A percentile compares a stretch with the other conserved stretches of the same genome.
These are phyloP conservation scores for Myrmaecium sp. DNA, from an alignment of 2,329 filamentous ascomycete species.

Conservation along the genomic window DNA sequence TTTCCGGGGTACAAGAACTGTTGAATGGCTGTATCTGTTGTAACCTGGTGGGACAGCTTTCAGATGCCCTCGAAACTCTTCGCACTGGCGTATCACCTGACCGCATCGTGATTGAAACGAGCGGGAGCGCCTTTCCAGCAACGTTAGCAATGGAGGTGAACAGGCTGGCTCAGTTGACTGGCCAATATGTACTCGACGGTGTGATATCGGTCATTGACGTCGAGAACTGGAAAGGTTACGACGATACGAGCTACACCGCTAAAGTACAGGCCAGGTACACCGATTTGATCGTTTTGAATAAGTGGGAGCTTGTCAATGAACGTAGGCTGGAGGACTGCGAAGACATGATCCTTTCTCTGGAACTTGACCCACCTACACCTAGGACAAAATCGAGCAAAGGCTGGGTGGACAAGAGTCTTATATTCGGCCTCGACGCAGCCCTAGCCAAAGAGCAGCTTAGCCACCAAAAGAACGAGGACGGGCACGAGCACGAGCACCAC, in stretches of 20 bases:
- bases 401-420: constrained; percentile 56
- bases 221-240: constrained; percentile 88
- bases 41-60: constrained; percentile 86
- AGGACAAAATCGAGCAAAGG: constrained; percentile 77
- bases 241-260: constrained; percentile 79
- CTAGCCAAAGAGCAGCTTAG: constrained; percentile 38
- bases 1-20: constrained; percentile 80
- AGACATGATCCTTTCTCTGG: constrained; percentile 64
- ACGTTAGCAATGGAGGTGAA: constrained; percentile 87
- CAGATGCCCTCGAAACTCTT: constrained; percentile 62
- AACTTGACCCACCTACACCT: constrained; percentile 54
- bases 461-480: constrained; percentile 17
- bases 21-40: constrained; percentile 98
- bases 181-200: constrained; percentile 61
- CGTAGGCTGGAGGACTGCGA: constrained; percentile 58
- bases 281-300: constrained; percentile 81
- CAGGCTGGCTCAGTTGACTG: constrained; percentile 52
- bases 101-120: constrained; percentile 87
- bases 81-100: constrained; percentile 46
- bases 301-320: constrained; percentile 69
- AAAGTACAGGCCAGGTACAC: constrained; percentile 79
- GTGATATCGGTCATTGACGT: constrained; percentile 84
- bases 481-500: constrained; percentile 24
- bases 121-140: constrained; percentile 64
- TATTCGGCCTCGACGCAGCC: constrained; percentile 79